phyloP scores from a whole-genome alignment of 108 stramenopile species.

The Cyclotella baltica region DNA sequence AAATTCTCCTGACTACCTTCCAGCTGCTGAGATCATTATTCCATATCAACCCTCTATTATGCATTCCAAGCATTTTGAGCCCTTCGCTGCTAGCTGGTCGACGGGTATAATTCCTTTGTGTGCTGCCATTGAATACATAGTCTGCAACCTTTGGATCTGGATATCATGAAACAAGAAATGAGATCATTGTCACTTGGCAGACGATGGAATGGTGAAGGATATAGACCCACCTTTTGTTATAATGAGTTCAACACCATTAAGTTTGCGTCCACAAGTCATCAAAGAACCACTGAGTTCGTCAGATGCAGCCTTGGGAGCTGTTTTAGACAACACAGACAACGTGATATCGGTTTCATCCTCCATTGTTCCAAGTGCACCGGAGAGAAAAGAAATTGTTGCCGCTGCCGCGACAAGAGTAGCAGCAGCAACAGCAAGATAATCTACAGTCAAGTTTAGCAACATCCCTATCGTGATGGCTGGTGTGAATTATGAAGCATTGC shows the following conservation, averaged over 20 bases:
- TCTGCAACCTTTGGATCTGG: conserved; percentile 3
- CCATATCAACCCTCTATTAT: conserved; percentile 5
- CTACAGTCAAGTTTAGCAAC: not conserved
- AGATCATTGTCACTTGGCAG: no score
- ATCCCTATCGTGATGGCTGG: not conserved
- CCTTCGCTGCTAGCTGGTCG: conserved; percentile 1
- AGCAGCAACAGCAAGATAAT: not conserved
- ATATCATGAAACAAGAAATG: not conserved
- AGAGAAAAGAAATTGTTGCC: no score
- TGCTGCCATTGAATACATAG: not conserved
- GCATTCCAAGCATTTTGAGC: not conserved
- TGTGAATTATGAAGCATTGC: no score
- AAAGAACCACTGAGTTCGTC: not conserved
- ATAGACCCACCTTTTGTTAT: conserved; percentile 4
- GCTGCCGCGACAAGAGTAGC: no score
- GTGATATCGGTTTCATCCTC: not conserved
- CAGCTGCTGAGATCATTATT: not conserved
- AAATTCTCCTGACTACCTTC: not conserved
- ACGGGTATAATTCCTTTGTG: conserved; percentile 4
- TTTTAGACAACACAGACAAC: not conserved
- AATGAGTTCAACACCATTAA: not conserved
- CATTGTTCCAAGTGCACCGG: no score
- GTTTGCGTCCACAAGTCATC: conserved; percentile 8
- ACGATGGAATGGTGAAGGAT: not conserved
- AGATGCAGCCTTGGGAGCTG: conserved; percentile 5